These are phyloP conservation scores for Hypoxylon sp. DNA, from an alignment of 2,329 filamentous ascomycete species.

Conservation along the genomic window DNA sequence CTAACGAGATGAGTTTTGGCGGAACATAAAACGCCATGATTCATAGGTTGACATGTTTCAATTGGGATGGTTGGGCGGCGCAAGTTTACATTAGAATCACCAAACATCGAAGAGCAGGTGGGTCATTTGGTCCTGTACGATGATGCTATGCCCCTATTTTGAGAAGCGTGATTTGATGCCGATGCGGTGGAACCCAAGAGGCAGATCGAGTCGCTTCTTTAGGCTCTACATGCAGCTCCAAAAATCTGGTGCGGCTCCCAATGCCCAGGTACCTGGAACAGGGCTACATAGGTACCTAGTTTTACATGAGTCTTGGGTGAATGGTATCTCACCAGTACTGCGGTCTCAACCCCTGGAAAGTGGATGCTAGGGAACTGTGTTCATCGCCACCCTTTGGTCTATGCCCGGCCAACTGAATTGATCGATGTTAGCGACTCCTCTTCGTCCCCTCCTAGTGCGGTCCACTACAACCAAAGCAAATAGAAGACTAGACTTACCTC, in stretches of 20 bases:
- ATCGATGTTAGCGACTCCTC: constrained; percentile 39
- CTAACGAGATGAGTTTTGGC: constrained; percentile 15
- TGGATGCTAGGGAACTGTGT: constrained; percentile 63
- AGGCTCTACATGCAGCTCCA: constrained; percentile 30
- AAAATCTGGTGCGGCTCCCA: constrained; percentile 38
- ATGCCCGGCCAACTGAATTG: constrained; percentile 72
- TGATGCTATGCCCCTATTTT: constrained; percentile 9
- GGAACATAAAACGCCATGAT: constrained; percentile 19
- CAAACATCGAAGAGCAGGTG: constrained; percentile 16
- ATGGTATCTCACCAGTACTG: constrained; percentile 66
- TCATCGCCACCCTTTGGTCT: constrained; percentile 75
- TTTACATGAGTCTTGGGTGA: constrained; percentile 20
- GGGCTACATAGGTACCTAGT: no score
- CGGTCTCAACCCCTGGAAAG: constrained; percentile 70
- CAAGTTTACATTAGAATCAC: constrained; percentile 25
- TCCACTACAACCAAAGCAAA: constrained; percentile 16
- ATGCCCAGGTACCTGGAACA: constrained; percentile 20
- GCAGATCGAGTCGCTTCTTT: constrained; percentile 20
- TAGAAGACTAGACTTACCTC: constrained; percentile 69
- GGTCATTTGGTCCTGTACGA: constrained; percentile 13
- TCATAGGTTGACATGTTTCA: constrained; percentile 23
- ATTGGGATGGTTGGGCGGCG: constrained; percentile 20
- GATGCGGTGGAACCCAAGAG: constrained; percentile 27
- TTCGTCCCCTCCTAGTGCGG: constrained; percentile 13
- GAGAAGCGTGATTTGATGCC: constrained; percentile 36